Evolutionary conservation across 257 asterid species (phyloP).

Genomic region (Cynanchum wilfordii): DNA sequence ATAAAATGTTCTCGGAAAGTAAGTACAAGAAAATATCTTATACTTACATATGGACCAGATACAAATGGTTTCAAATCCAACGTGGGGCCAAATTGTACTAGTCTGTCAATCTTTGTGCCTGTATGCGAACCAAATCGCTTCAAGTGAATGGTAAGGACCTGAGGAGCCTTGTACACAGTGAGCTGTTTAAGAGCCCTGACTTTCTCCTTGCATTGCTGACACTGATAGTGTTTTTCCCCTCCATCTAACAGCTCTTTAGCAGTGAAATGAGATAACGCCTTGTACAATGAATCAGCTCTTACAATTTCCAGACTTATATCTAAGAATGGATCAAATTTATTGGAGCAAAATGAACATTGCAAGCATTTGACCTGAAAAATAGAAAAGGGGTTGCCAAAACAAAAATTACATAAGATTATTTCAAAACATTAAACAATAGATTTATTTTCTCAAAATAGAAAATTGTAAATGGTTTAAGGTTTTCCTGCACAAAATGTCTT

Average conservation of each 20-base stretch:
- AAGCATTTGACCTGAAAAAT: constrained; percentile 80
- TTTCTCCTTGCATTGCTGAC: constrained; percentile 93
- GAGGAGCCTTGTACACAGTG: constrained; percentile 73
- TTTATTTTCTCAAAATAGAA: neutral
- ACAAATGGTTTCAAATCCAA: constrained; percentile 85
- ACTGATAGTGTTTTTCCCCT: constrained; percentile 81
- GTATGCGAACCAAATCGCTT: constrained; percentile 75
- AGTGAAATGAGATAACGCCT: constrained; percentile 82
- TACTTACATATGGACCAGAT: constrained; percentile 77
- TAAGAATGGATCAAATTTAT: constrained; percentile 88
- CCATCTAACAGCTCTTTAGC: constrained; percentile 89
- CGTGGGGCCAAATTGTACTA: constrained; percentile 55
- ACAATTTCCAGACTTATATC: constrained; percentile 84
- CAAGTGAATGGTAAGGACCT: constrained; percentile 82
- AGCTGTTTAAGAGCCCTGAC: constrained; percentile 91
- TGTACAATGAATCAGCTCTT: constrained; percentile 70
- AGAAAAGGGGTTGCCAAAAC: constrained; percentile 10
- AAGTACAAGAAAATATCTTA: neutral
- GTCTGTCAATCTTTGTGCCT: constrained; percentile 71
- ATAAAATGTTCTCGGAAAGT: neutral
- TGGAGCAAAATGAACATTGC: constrained; percentile 88
- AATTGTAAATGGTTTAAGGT: neutral
- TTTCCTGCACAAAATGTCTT: neutral
- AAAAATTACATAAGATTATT: neutral
- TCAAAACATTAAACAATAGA: neutral